Conservation (phyloP, 768 basidiomycete species). For the Chiua virens region DNA sequence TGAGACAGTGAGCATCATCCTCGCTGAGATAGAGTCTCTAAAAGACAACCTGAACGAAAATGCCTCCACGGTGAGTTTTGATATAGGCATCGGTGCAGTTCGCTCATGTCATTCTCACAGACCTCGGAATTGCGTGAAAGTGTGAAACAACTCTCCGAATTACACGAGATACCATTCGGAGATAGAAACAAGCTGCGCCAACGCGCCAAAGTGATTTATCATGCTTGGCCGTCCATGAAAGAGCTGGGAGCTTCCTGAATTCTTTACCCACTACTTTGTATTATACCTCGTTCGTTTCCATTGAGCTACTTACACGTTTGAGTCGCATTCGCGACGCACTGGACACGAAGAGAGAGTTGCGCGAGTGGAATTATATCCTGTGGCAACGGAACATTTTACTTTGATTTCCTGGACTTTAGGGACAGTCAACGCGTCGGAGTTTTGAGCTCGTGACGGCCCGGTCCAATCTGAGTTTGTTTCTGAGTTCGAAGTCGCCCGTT, state of each 20-base stretch:
- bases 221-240: conserved; percentile 13
- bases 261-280: neutral
- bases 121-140: conserved; percentile 16
- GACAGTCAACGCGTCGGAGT: too few species aligned
- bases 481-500: too few species aligned
- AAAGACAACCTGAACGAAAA: conserved; percentile 10
- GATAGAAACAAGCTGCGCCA: conserved; percentile 27
- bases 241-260: neutral
- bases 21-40: conserved; percentile 32
- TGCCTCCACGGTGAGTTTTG: conserved; percentile 16
- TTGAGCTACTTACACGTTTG: neutral
- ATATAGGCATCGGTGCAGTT: neutral
- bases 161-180: conserved; percentile 31
- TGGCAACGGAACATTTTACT: conserved; percentile 1
- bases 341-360: neutral
- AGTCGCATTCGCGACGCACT: neutral
- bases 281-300: conserved; percentile 6
- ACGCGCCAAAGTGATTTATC: conserved; percentile 17
- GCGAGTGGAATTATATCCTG: neutral
- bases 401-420: too few species aligned
- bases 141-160: conserved; percentile 24
- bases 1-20: conserved; percentile 25
- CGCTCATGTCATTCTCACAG: conserved; percentile 9
- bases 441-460: too few species aligned
- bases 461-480: too few species aligned